phyloP scores from a whole-genome alignment of 345 rosid genomes.

The Triadica sebifera region DNA sequence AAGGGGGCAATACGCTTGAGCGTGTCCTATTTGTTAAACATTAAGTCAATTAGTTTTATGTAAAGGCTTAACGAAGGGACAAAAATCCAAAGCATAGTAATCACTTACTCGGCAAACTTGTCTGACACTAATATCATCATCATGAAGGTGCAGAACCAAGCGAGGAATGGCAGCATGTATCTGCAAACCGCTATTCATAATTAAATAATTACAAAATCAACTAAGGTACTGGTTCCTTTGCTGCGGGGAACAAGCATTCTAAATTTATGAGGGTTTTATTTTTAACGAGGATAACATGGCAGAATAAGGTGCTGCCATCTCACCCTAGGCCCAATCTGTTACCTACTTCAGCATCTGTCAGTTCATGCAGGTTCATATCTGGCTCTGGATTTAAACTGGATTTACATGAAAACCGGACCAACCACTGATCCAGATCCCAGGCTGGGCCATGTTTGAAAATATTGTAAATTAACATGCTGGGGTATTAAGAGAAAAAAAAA shows the following conservation, averaged over 20 bases:
- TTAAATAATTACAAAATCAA: neutral
- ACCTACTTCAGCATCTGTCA: too few species aligned
- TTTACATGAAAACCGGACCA: too few species aligned
- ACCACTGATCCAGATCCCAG: too few species aligned
- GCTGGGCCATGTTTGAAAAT: too few species aligned
- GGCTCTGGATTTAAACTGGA: too few species aligned
- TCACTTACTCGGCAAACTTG: slow-evolving; percentile 82
- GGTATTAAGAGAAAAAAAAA: neutral
- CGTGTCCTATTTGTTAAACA: slow-evolving; percentile 50
- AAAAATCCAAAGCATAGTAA: slow-evolving; percentile 9
- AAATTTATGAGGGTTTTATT: too few species aligned
- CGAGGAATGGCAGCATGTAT: slow-evolving; percentile 81
- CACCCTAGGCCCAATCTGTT: too few species aligned
- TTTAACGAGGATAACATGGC: too few species aligned
- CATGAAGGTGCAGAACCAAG: slow-evolving; percentile 75
- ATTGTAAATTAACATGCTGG: slow-evolving; percentile 5
- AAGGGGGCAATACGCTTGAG: slow-evolving; percentile 66
- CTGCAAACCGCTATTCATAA: slow-evolving; percentile 41
- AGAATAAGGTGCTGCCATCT: too few species aligned
- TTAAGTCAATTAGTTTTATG: slow-evolving; percentile 7
- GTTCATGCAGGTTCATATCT: too few species aligned
- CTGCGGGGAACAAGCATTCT: too few species aligned
- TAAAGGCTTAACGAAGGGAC: slow-evolving; percentile 17
- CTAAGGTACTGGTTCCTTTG: too few species aligned
- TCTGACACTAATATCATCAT: slow-evolving; percentile 69